Conservation (phyloP, 208 protist species). For the Trypanosoma conorhini region DNA sequence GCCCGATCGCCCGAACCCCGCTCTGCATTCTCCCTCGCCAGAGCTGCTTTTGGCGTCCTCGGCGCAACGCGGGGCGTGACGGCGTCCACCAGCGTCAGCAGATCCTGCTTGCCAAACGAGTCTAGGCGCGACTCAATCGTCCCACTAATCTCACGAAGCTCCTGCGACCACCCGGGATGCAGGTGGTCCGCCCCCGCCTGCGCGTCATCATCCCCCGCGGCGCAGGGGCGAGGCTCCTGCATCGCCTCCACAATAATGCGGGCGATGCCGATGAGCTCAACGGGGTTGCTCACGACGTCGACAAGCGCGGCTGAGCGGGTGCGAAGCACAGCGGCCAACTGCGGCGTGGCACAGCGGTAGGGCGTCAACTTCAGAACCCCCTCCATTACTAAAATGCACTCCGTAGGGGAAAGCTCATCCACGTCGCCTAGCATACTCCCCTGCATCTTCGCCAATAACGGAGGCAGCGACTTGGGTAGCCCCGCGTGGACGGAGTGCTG, state of each 20-base stretch:
- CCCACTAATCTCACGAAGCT: constrained; percentile 26
- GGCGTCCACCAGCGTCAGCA: constrained; percentile 52
- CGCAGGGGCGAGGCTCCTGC: constrained; percentile 7
- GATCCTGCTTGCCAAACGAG: constrained; percentile 48
- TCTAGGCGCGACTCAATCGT: constrained; percentile 42
- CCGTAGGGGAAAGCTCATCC: constrained; percentile 40
- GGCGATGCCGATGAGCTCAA: constrained; percentile 52
- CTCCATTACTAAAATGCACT: constrained; percentile 59
- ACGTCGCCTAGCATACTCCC: constrained; percentile 29
- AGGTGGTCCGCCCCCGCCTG: constrained; percentile 8
- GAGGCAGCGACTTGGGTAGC: constrained; percentile 20
- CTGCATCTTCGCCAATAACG: constrained; percentile 37
- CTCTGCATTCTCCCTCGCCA: not conserved
- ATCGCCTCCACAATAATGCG: constrained; percentile 39
- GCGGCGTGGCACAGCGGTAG: constrained; percentile 24
- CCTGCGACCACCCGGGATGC: constrained; percentile 12
- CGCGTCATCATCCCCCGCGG: constrained; percentile 1
- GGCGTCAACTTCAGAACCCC: constrained; percentile 44
- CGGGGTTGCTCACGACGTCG: constrained; percentile 44
- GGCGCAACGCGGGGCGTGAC: constrained; percentile 35
- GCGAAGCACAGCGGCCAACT: constrained; percentile 46
- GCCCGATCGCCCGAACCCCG: not conserved
- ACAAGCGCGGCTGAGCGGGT: constrained; percentile 39
- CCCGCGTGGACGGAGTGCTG: constrained; percentile 30
- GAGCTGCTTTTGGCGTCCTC: not conserved